phyloP scores from a whole-genome alignment of 441 rosid genomes.

The Metrosideros polymorpha region DNA sequence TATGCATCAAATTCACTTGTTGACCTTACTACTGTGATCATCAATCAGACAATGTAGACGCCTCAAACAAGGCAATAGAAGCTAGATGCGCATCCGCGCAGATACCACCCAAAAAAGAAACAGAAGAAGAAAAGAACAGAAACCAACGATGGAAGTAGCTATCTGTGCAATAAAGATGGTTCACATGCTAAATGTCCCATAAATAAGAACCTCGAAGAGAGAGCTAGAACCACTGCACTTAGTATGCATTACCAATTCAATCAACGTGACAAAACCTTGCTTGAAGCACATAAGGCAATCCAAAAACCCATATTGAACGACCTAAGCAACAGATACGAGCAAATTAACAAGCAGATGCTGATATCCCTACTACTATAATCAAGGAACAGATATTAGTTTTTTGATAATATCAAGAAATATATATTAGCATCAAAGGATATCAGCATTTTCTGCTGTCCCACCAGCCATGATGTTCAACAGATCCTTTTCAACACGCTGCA shows the following conservation, averaged over 20 bases:
- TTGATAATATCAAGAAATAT: neutral
- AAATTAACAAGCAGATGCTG: neutral
- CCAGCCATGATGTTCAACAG: slow-evolving; percentile 83
- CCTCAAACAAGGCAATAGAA: neutral
- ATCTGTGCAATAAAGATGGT: neutral
- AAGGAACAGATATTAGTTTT: neutral
- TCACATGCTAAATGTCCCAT: neutral
- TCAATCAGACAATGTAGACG: neutral
- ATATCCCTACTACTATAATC: neutral
- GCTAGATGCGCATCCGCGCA: neutral
- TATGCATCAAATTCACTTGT: neutral
- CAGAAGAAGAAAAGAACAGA: neutral
- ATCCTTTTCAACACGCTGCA: slow-evolving; percentile 78
- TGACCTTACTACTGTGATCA: neutral
- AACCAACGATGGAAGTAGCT: neutral
- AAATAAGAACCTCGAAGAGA: neutral
- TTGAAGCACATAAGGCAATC: neutral
- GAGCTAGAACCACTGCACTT: neutral
- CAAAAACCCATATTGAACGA: neutral
- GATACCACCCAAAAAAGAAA: neutral
- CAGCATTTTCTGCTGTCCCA: slow-evolving; percentile 58
- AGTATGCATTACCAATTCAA: neutral
- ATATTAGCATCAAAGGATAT: slow-evolving; percentile 34
- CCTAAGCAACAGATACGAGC: neutral
- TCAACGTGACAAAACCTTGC: neutral